Base-by-base conservation (phyloP, 106 monocot genomes). In the Posidonia australis region DNA sequence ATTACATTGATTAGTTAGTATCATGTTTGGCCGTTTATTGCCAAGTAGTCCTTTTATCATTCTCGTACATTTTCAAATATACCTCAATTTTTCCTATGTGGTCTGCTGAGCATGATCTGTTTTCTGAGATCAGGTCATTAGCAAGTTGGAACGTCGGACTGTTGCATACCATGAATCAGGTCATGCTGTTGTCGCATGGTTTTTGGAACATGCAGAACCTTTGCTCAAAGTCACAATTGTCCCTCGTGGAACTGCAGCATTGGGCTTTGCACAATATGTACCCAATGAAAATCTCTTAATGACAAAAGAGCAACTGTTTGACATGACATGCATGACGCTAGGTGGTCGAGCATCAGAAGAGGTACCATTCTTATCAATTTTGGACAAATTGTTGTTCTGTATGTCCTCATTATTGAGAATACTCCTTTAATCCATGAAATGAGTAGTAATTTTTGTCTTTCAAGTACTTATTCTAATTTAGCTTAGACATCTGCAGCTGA, bases 111-210 rank as follows among this genome's bases (percentile, higher is more conserved):
- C 10, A 49, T 49, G 49, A 19, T 49, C 49, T 19, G n/a, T 53
- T 53, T 31, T 2, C n/a, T 54, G 20, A 12, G 14, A 32, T 45
- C 64, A 92, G 92, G 92, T 93, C 25, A 93, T 93, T 59, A 93
- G 92, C 65, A 93, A 88, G 70, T 28, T 71, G 42, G 92, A 92
- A 55, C 71, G 92, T 0, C 65, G 82, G 23, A 93, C 92, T 41
- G 92, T 93, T 74, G 88, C 88, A 30, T 93, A 82, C 62, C 92
- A 93, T 76, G 92, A 93, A 67, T 77, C 92, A 7, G 92, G 92
- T 61, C 92, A 93, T 77, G 88, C 92, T 18, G 88, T 92, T 56
- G 72, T 77, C 61, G 88, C 88, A 62, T 92, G 92, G 88, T 92
- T 88, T 77, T 77, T 92, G 46, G 92, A 92, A 74, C 81, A 93